Evolutionary conservation across 306 rosid species (phyloP), one percentile per base, ranked within the genome.

Genomic region (Prosopis cineraria): DNA sequence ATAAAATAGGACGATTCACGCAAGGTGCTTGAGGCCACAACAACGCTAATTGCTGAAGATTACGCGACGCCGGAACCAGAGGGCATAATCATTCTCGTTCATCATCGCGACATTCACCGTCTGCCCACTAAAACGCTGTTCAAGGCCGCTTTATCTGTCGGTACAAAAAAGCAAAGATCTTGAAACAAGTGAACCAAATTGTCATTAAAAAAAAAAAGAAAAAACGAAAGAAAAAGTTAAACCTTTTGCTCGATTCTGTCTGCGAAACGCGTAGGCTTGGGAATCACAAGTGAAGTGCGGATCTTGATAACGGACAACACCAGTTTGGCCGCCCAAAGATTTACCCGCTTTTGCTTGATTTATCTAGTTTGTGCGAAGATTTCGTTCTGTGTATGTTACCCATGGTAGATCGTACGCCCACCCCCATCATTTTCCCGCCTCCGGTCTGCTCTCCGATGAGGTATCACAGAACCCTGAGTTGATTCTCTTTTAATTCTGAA

Each of bases 131-230:
- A 79, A 78, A 65, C 81, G 84, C 55, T 71, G 47, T 43, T 73
- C 80, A 65, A 47, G 24, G 52, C 47, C 65, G 25, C 72, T 55
- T 74, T 30, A 33, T 43, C n/a, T 75, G 87, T 84, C 76, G 87
- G 84, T 75, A 68, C 76, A 56, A 69, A 37, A 62, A 58, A 37
- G 27, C 31, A n/a, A 37, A 64, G 63, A 70, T 67, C 67, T 68
- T 34, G 0, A 66, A 20, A 30, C 14, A 41, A 73, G 53, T 73
- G 12, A 63, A 41, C 45, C 56, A 48, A 47, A 12, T 25, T 55
- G 62, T 55, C 16, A 24, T 56, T 56, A 22, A 59, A 47, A 7
- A 5, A 39, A n/a, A n/a, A n/a, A n/a, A n/a, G n/a, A n/a, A n/a
- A n/a, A n/a, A n/a, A n/a, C n/a, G n/a, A n/a, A 29, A 6, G 17